phyloP scores from a whole-genome alignment of 108 stramenopile species.

The Nitzschia palea region DNA sequence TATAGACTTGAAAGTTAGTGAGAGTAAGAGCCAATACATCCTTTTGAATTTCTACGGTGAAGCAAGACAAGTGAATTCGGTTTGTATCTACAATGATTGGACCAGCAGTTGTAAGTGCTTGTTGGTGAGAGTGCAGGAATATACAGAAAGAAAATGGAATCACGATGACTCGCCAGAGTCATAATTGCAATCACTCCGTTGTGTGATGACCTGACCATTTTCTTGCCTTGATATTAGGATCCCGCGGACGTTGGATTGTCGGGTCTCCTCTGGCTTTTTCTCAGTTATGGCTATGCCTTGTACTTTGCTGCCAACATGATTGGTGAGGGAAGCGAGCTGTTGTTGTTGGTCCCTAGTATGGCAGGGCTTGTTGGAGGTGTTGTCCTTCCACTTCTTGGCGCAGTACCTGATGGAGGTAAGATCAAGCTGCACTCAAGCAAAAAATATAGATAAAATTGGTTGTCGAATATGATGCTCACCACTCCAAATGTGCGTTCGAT shows the following conservation, averaged over 20 bases:
- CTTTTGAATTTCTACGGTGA: no score
- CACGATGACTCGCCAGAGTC: no score
- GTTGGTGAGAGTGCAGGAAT: no score
- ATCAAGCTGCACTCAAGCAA: not conserved
- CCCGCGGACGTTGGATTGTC: constrained; percentile 55
- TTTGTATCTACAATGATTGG: constrained; percentile 28
- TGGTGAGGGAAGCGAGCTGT: constrained; percentile 95
- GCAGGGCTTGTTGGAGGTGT: constrained; percentile 94
- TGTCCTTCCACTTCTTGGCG: constrained; percentile 95
- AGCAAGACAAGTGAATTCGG: no score
- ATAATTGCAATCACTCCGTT: not conserved
- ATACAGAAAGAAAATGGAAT: no score
- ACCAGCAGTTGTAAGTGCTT: constrained; percentile 33
- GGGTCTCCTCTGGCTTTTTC: constrained; percentile 83
- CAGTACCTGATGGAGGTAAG: constrained; percentile 91
- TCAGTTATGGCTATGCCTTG: constrained; percentile 93
- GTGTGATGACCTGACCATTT: constrained; percentile 14
- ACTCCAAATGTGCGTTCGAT: not conserved
- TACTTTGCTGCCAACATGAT: constrained; percentile 90
- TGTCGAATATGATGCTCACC: not conserved
- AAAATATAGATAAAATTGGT: not conserved
- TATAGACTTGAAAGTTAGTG: no score
- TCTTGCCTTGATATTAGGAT: no score
- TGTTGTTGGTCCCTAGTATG: constrained; percentile 87
- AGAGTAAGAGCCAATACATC: no score